These are phyloP conservation scores for Alternaria arborescens DNA, from an alignment of 2,329 filamentous ascomycete species.

Conservation along the genomic window DNA sequence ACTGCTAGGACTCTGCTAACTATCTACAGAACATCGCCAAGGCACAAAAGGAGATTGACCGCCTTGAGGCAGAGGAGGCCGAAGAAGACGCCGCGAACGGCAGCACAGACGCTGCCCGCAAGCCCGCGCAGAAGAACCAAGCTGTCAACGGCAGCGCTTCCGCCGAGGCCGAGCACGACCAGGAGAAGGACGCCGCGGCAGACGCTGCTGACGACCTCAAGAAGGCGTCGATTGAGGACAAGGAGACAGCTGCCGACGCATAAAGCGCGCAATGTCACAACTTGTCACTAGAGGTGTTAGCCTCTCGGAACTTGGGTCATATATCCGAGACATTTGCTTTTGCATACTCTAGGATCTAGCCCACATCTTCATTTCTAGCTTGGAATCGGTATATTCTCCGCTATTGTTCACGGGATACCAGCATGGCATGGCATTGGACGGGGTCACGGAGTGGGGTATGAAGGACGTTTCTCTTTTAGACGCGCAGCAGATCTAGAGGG, in stretches of 20 bases:
- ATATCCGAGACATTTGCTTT: conserved; percentile 22
- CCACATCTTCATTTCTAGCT: conserved; percentile 28
- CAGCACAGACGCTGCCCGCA: conserved; percentile 65
- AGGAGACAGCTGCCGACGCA: conserved; percentile 36
- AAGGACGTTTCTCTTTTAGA: conserved; percentile 28
- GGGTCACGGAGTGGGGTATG: conserved; percentile 25
- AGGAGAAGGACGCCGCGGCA: conserved; percentile 67
- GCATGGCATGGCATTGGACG: conserved; percentile 33
- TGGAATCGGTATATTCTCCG: conserved; percentile 23
- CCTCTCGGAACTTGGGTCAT: conserved; percentile 27
- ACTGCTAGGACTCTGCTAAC: conserved; percentile 20
- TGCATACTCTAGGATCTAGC: conserved; percentile 28
- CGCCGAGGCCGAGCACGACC: conserved; percentile 62
- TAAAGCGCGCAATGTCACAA: conserved; percentile 22
- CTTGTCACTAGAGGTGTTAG: conserved; percentile 15
- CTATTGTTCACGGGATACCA: conserved; percentile 27
- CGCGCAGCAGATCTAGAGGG: conserved; percentile 28
- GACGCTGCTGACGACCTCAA: conserved; percentile 69
- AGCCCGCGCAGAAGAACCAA: conserved; percentile 61
- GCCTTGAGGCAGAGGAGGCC: conserved; percentile 76
- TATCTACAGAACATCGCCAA: conserved; percentile 85
- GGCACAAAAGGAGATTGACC: conserved; percentile 93
- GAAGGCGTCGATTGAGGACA: conserved; percentile 68
- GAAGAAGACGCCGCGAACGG: conserved; percentile 56
- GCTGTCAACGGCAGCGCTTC: conserved; percentile 61